Base-by-base conservation (phyloP, 164 flowering plant species). In the Vitis riparia region DNA sequence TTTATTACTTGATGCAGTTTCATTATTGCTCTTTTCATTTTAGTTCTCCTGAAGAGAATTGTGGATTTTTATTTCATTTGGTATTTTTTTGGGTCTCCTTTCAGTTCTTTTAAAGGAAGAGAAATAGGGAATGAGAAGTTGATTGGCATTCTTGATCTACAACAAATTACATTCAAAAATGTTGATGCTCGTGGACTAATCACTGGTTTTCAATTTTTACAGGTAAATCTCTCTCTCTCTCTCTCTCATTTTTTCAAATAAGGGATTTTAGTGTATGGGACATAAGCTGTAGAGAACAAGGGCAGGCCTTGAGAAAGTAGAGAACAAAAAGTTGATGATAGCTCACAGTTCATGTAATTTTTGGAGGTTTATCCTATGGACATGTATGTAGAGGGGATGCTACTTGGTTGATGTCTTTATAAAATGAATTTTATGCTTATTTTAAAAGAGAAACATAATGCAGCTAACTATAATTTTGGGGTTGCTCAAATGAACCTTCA, bases 171-270 rank as follows among this genome's bases (percentile, higher is more conserved):
- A 37, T 86, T 82, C 49, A 86, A 75, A 67, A 93, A 93, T 68
- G 67, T 91, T 37, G 98, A 93, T 82, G 80, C 85, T 59, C 95
- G 92, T 64, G 91, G 83, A 32, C 75, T 93, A 62, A 91, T 91
- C 58, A 90, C 90, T 1, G 94, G 95, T 48, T 93, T 93, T 80
- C 97, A 93, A 56, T 84, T 91, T 76, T 78, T 93, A 52, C 98
- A 93, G 93, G 98, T 90, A 66, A 76, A 0, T 64, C 37, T 61
- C 17, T 76, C 6, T 19, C 17, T 76, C 2, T 19, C 2, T 23
- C 9, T 14, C 12, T 27, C 11, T 7, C 16, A 12, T 9, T 63
- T 59, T 59, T 68, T 30, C 64, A 51, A 9, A 3, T 15, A n/a
- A 3, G 65, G 49, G 17, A 17, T 17, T 11, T 63, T 47, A 16